Evolutionary conservation across 805 yeast genomes (phyloP), one percentile per base, ranked within the genome.

Genomic region (Barnettozyma vustinii): DNA sequence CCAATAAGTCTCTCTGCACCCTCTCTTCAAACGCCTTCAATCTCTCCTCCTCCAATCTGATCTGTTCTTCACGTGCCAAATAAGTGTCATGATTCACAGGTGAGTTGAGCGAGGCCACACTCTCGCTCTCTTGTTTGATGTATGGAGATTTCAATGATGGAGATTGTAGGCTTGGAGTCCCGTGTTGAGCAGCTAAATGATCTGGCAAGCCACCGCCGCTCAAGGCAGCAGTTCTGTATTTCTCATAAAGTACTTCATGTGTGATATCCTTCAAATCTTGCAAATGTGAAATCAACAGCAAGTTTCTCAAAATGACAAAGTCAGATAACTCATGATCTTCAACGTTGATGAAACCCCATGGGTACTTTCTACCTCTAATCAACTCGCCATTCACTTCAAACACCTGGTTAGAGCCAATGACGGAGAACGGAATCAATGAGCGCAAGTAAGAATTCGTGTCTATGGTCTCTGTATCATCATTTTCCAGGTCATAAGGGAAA

Each of bases 211-310:
- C 71, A 52, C 80, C 84, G 27, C 86, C 83, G 26, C 88, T 81
- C 54, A 87, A 75, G 16, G 91, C 90, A 61, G 83, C 89, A 9
- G 96, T 87, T 75, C 97, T 83, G 69, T 90, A 90, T 63, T 82
- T 83, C 67, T 90, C 97, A 66, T 90, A 90, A 54, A 90, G 71
- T 37, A 83, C 77, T 64, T 89, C 96, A 64, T 87, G 95, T 8
- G 97, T 90, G 60, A 79, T 76, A 59, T 90, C 97, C 69, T 88
- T 88, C 67, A 90, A 80, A 63, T 90, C 97, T 63, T 83, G 83
- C 67, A 90, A 76, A 68, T 89, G 96, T 16, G 94, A 82, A 59
- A 87, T 84, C 60, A 90, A 76, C 51, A 90, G 71, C 4, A 90
- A 80, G 60, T 87, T 88, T 65, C 90, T 82, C 65, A 90, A 74